A percentile compares a stretch with the other conserved stretches of the same genome.
Evolutionary conservation across 257 asterid genomes (phyloP).

Genomic region (Solanum dulcamara): DNA sequence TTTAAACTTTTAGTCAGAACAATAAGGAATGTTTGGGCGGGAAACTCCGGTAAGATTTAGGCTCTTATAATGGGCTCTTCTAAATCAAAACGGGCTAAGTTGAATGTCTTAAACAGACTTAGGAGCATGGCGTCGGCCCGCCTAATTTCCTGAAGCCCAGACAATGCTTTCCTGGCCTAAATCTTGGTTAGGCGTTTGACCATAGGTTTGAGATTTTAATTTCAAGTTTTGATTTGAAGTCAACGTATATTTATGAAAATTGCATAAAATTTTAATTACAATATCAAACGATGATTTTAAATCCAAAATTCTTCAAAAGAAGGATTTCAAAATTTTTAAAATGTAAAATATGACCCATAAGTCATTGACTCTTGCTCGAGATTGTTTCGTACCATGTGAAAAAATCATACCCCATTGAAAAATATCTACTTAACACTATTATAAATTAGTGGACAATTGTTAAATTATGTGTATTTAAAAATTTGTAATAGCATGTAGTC

Average conservation of each 20-base stretch:
- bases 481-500: neutral
- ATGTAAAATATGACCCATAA: neutral
- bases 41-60: neutral
- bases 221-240: neutral
- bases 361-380: too few relatives aligned
- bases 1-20: neutral
- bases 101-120: neutral
- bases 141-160: neutral
- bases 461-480: neutral
- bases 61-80: neutral
- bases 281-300: too few relatives aligned
- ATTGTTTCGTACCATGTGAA: neutral
- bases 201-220: neutral
- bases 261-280: neutral
- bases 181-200: neutral
- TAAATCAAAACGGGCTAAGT: neutral
- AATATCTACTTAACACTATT: neutral
- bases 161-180: neutral
- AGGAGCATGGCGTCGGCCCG: neutral
- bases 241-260: neutral
- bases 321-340: neutral
- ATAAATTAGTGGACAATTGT: neutral
- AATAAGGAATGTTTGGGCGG: neutral
- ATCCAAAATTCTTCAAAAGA: neutral
- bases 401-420: neutral